phyloP scores from a whole-genome alignment of 2,329 filamentous ascomycete genomes.

The Colletotrichum sp. region DNA sequence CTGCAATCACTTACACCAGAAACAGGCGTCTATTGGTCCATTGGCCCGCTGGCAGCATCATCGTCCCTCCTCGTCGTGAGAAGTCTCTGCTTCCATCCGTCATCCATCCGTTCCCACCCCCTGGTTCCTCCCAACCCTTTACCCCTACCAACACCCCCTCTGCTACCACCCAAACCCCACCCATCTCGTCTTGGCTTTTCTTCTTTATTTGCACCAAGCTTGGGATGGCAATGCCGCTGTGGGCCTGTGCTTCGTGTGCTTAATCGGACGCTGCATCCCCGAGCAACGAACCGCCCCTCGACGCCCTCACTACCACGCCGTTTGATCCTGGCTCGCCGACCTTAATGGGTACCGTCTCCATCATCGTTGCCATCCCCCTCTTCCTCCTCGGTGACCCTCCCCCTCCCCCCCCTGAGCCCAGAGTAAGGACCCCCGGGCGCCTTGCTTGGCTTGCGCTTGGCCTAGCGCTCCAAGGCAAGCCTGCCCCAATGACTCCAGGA shows the following conservation, averaged over 20 bases:
- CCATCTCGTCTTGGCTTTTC: slow-evolving; percentile 22
- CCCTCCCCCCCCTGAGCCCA: background rate
- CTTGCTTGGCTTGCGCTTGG: slow-evolving; percentile 11
- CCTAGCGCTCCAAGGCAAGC: background rate
- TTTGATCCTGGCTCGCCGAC: background rate
- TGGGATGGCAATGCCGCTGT: slow-evolving; percentile 26
- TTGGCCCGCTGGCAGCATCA: slow-evolving; percentile 8
- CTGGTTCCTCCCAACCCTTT: slow-evolving; percentile 2
- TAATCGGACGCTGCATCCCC: slow-evolving; percentile 21
- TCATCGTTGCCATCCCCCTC: background rate
- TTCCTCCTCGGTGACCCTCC: background rate
- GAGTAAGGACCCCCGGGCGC: background rate
- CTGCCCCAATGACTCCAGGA: background rate
- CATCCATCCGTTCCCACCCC: slow-evolving; percentile 10
- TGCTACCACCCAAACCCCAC: background rate
- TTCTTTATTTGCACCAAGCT: slow-evolving; percentile 21
- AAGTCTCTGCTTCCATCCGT: background rate
- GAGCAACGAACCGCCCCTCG: slow-evolving; percentile 9
- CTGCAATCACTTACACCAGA: background rate
- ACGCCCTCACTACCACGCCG: background rate
- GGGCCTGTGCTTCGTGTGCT: slow-evolving; percentile 24
- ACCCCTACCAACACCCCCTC: background rate
- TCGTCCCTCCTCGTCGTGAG: background rate
- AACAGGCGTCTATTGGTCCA: background rate
- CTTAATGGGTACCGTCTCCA: background rate